Evolutionary conservation across 306 rosid genomes (phyloP), one percentile per base, ranked within the genome.

Genomic region (Fagus sylvatica): DNA sequence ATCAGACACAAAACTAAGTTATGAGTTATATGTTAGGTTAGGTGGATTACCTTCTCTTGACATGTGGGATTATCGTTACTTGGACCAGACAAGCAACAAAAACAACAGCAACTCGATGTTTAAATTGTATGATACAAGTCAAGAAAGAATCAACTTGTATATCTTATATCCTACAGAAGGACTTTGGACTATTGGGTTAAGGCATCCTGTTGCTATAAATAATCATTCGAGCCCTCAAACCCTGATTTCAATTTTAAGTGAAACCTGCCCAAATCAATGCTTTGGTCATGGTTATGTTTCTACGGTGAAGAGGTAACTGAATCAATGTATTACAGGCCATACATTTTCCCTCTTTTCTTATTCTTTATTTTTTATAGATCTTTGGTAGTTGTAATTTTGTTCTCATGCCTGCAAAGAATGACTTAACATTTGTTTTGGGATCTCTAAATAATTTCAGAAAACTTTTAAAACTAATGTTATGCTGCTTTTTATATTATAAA

Each of bases 111-210:
- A 30, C 48, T 22, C 30, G 28, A 41, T 74, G 30, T 13, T 59
- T 33, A 74, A 74, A 32, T 42, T 74, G 70, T 74, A 74, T 74
- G 60, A 74, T 42, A 59, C 78, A 74, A 60, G 28, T 16, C 15
- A 43, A 61, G 17, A 46, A 48, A 61, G 17, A 28, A 51, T 74
- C 57, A 74, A 74, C 16, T 60, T 74, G 78, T 74, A 59, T 66
- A 6, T 74, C 33, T 74, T 74, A 33, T 74, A 74, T 61, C 57
- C 71, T 10, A 61, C 16, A 61, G 71, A 61, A 59, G 78, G 69
- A 59, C 48, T 19, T 7, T 56, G 69, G 70, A 9, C 6, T 13
- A 74, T 74, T 74, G 71, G 78, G 41, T 42, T 74, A 33, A 74
- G 71, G 59, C 56, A 74, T 61, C 36, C 40, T 40, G 71, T 43